Evolutionary conservation across 2,329 filamentous ascomycete species (phyloP), one percentile per base, ranked within the genome.

Genomic region (Emmonsiellopsis sp.): DNA sequence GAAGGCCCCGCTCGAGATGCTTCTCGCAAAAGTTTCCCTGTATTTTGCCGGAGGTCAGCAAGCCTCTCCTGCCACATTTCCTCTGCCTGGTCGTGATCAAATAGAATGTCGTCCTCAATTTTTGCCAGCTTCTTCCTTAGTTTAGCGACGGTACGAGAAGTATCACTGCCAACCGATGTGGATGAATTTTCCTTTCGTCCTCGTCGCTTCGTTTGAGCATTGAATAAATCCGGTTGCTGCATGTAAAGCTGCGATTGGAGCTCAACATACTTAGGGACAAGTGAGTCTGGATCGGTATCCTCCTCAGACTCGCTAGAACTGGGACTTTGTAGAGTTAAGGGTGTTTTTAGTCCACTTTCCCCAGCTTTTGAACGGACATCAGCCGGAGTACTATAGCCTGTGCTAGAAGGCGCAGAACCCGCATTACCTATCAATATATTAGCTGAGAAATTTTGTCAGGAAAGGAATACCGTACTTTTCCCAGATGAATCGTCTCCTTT

Each of bases 31-130:
- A 53, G 86, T 80, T 39, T 49, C 21, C 21, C 46, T 81, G 10
- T 27, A 27, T 27, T 27, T 61, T 79, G 83, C 59, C 86, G 81
- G 10, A 91, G 65, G 21, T 77, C 70, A 36, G 83, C 76, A 40
- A 76, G 77, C 55, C 78, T 78, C 5, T 72, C 67, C 55, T 77
- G 79, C 87, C 87, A 91, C 60, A 79, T 73, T 55, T 80, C 73
- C 53, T 87, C 81, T 4, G 85, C 87, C 36, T 79, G 67, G 45
- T 77, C 74, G 54, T 77, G 79, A 63, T 92, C 87, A 62, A 91
- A 90, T 2, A 92, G 71, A 13, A 89, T 76, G 63, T 92, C 87
- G 31, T 82, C 85, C 62, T 93, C 86, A 42, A 96, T 88, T 56
- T 80, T 81, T 39, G 83, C 78, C 40, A 96, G 72, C 65, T 91